phyloP scores from a whole-genome alignment of 495 filamentous ascomycete genomes.

The Aspergillus sclerotioniger region DNA sequence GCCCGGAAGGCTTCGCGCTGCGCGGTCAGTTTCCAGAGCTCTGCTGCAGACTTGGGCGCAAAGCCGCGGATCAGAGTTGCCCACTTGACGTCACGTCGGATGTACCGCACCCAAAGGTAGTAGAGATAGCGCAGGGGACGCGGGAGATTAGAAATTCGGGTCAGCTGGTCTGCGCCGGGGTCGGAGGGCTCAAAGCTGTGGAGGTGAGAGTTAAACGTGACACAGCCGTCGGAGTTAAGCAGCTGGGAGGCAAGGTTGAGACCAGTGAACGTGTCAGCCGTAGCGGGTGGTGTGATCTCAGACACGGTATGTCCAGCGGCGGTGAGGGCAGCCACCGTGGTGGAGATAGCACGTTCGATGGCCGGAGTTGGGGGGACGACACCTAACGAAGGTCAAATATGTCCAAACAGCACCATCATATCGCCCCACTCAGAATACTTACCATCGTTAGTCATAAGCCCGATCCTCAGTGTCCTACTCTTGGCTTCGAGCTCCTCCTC shows the following conservation, averaged over 20 bases:
- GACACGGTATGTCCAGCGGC: slow-evolving; percentile 73
- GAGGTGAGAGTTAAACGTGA: slow-evolving; percentile 76
- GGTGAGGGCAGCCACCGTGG: slow-evolving; percentile 63
- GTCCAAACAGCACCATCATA: not conserved
- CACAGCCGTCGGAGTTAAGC: slow-evolving; percentile 82
- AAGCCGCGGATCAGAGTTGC: slow-evolving; percentile 73
- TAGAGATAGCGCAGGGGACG: slow-evolving; percentile 78
- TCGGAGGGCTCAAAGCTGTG: slow-evolving; percentile 79
- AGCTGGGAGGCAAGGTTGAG: slow-evolving; percentile 79
- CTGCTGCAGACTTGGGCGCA: slow-evolving; percentile 63
- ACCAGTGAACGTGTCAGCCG: slow-evolving; percentile 64
- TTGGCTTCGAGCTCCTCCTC: slow-evolving; percentile 57
- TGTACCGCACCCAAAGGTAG: slow-evolving; percentile 83
- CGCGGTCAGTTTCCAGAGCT: slow-evolving; percentile 79
- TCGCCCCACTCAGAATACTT: slow-evolving; percentile 10
- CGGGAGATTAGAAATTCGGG: slow-evolving; percentile 69
- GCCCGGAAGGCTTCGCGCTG: slow-evolving; percentile 74
- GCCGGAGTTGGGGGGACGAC: slow-evolving; percentile 88
- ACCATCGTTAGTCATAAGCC: slow-evolving; percentile 78
- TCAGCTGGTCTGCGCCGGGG: slow-evolving; percentile 71
- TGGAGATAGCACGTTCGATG: slow-evolving; percentile 72
- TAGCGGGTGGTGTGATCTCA: slow-evolving; percentile 64
- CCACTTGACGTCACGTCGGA: slow-evolving; percentile 72
- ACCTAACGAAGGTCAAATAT: slow-evolving; percentile 27
- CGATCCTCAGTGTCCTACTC: slow-evolving; percentile 65